Evolutionary conservation across 495 filamentous ascomycete species (phyloP).

Genomic region (Aspergillus panamensis): DNA sequence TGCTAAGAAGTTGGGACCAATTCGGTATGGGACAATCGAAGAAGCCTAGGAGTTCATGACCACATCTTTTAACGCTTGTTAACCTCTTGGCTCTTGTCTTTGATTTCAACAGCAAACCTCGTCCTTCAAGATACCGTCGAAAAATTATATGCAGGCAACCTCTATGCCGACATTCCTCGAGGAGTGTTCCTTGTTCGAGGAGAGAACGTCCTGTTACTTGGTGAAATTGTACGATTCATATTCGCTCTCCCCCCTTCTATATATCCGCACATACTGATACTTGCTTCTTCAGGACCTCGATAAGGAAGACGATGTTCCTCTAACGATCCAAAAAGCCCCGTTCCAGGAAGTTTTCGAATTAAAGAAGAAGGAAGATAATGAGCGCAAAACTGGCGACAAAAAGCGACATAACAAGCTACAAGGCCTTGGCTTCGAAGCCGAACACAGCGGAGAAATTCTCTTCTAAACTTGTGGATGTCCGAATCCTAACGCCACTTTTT

Average conservation of each 20-base stretch:
- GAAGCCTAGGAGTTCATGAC: neutral
- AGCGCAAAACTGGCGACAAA: constrained; percentile 71
- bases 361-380: constrained; percentile 62
- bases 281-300: constrained; percentile 66
- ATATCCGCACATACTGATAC: constrained; percentile 5
- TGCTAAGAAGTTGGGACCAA: constrained; percentile 95
- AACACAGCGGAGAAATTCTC: constrained; percentile 71
- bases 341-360: constrained; percentile 66
- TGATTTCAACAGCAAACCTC: constrained; percentile 67
- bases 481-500: neutral
- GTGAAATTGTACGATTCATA: constrained; percentile 68
- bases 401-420: constrained; percentile 62
- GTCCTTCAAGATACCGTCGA: constrained; percentile 90
- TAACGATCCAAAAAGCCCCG: constrained; percentile 62
- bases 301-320: constrained; percentile 83
- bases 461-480: constrained; percentile 41
- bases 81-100: constrained; percentile 18
- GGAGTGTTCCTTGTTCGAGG: constrained; percentile 88
- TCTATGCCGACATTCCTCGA: constrained; percentile 77
- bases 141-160: constrained; percentile 66
- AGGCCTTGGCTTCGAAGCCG: constrained; percentile 80
- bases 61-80: neutral
- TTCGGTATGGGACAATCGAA: constrained; percentile 62
- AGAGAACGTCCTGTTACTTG: constrained; percentile 87
- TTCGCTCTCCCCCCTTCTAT: neutral